Conservation (phyloP, 2,329 filamentous ascomycete species). For the Aspergillus eucalypticola region DNA sequence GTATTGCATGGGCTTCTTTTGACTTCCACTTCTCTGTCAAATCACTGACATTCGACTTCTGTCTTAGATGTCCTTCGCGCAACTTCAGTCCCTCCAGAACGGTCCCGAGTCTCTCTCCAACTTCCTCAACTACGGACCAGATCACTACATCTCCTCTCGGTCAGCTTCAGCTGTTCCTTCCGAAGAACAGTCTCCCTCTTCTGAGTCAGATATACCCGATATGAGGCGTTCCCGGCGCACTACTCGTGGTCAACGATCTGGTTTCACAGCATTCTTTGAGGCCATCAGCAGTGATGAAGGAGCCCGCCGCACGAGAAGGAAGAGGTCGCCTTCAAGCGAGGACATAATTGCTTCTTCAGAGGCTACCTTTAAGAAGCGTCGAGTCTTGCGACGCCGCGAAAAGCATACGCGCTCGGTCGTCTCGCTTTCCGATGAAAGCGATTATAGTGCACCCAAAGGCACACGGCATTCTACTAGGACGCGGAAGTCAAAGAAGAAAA, state of each 20-base stretch:
- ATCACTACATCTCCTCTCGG: slow-evolving; percentile 7
- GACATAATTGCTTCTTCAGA: slow-evolving; percentile 22
- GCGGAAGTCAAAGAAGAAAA: slow-evolving; percentile 33
- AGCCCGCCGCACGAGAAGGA: background rate
- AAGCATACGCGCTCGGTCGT: slow-evolving; percentile 10
- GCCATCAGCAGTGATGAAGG: slow-evolving; percentile 24
- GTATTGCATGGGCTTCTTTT: slow-evolving; percentile 14
- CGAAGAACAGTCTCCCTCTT: slow-evolving; percentile 16
- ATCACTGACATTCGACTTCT: background rate
- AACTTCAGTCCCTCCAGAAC: slow-evolving; percentile 32
- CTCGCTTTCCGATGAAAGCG: slow-evolving; percentile 10
- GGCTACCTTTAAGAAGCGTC: slow-evolving; percentile 16
- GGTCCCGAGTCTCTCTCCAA: slow-evolving; percentile 27
- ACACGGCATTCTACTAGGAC: slow-evolving; percentile 36
- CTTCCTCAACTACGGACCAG: slow-evolving; percentile 21
- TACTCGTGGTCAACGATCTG: slow-evolving; percentile 13
- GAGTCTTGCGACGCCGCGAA: slow-evolving; percentile 11
- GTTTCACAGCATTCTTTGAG: slow-evolving; percentile 23
- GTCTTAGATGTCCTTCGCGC: slow-evolving; percentile 29
- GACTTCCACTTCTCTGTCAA: slow-evolving; percentile 2
- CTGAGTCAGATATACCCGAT: background rate
- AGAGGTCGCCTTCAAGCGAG: slow-evolving; percentile 23
- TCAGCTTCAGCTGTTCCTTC: slow-evolving; percentile 3
- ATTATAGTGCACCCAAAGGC: slow-evolving; percentile 12
- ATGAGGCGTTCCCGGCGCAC: slow-evolving; percentile 15